A percentile compares a stretch with the other conserved stretches of the same genome.
phyloP scores from a whole-genome alignment of 2,329 filamentous ascomycete species.

The Fusarium sp. region DNA sequence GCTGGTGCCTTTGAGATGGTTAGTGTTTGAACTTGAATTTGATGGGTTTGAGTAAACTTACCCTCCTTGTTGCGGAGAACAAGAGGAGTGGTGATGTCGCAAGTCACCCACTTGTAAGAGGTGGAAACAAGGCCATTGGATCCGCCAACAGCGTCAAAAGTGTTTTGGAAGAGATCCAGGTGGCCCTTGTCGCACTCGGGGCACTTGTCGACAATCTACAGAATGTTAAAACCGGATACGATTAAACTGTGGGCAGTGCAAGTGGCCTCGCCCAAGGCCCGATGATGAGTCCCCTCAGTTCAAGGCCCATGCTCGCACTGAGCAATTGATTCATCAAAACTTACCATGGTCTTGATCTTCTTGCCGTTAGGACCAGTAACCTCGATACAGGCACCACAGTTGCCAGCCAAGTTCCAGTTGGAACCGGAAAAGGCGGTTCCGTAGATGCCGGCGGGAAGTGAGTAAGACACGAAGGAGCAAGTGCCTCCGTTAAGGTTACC shows the following conservation, averaged over 20 bases:
- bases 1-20: conserved; percentile 17
- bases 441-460: conserved; percentile 67
- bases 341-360: conserved; percentile 72
- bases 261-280: background rate
- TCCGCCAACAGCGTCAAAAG: conserved; percentile 53
- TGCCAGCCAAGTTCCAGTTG: conserved; percentile 66
- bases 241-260: no score
- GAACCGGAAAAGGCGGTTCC: conserved; percentile 72
- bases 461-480: conserved; percentile 73
- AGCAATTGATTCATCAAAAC: conserved; percentile 8
- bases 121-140: conserved; percentile 49
- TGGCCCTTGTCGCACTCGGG: conserved; percentile 56
- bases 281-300: background rate
- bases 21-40: background rate
- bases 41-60: conserved; percentile 40
- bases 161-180: conserved; percentile 59
- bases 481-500: conserved; percentile 69
- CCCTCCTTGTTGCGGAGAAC: conserved; percentile 59
- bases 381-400: conserved; percentile 72
- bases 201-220: conserved; percentile 59
- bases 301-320: background rate
- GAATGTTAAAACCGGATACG: background rate
- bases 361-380: conserved; percentile 68
- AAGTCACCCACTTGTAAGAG: conserved; percentile 51
- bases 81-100: conserved; percentile 56